Conservation (phyloP, 495 filamentous ascomycete genomes). For the Hypoxylon crocopeplum region DNA sequence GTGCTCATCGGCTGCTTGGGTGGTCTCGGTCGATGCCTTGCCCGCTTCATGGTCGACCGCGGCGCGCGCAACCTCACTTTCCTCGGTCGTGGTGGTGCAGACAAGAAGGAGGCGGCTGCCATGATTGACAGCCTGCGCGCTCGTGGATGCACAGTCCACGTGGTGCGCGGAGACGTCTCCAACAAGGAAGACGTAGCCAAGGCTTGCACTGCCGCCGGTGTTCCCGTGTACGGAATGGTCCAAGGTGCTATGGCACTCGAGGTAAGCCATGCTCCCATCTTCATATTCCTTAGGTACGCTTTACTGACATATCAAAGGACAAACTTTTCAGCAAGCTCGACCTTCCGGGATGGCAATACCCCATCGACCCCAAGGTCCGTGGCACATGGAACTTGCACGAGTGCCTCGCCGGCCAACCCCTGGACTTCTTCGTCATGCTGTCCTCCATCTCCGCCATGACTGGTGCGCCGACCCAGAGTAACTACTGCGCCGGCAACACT, state of each 20-base stretch:
- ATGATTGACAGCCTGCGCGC: conserved; percentile 42
- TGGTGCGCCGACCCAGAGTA: conserved; percentile 43
- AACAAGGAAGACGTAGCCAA: conserved; percentile 31
- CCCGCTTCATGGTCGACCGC: conserved; percentile 52
- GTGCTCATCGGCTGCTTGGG: conserved; percentile 60
- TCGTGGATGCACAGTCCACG: conserved; percentile 19
- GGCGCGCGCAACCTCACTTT: conserved; percentile 58
- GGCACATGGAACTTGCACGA: conserved; percentile 46
- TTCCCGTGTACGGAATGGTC: conserved; percentile 36
- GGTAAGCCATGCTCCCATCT: too few species aligned
- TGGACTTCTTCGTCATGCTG: conserved; percentile 48
- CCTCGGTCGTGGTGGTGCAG: conserved; percentile 52
- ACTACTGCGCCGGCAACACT: conserved; percentile 46
- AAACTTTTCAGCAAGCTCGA: too few species aligned
- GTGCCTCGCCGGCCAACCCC: conserved; percentile 35
- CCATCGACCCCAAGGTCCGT: conserved; percentile 50
- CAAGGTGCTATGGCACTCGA: conserved; percentile 49
- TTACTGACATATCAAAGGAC: too few species aligned
- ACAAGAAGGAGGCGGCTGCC: conserved; percentile 20
- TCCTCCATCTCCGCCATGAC: conserved; percentile 43
- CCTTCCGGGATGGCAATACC: conserved; percentile 42
- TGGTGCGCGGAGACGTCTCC: conserved; percentile 36
- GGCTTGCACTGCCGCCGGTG: conserved; percentile 11
- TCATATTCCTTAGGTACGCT: too few species aligned
- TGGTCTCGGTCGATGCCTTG: conserved; percentile 59